A percentile compares a stretch with the other conserved stretches of the same genome.
Evolutionary conservation across 768 basidiomycete species (phyloP).

Genomic region (Auriscalpium microsporum): DNA sequence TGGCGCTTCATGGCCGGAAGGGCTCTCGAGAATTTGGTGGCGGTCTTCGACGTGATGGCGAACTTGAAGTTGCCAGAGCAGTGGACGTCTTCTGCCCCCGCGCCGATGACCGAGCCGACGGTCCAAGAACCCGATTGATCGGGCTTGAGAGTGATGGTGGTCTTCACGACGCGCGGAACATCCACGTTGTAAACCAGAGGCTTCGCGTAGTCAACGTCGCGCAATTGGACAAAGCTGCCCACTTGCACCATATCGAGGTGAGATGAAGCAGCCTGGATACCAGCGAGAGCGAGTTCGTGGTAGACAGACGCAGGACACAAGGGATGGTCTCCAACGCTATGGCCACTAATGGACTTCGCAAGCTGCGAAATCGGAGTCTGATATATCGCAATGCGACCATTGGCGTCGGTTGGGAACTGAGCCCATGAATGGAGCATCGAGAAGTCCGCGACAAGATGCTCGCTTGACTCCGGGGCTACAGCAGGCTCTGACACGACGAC

Average conservation of each 20-base stretch:
- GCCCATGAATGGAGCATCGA: constrained; percentile 33
- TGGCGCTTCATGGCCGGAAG: constrained; percentile 29
- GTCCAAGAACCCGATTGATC: constrained; percentile 34
- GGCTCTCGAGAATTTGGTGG: constrained; percentile 30
- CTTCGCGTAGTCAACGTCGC: constrained; percentile 38
- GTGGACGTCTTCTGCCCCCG: constrained; percentile 26
- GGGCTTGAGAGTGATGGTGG: constrained; percentile 30
- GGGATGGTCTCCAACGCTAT: constrained; percentile 38
- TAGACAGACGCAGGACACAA: constrained; percentile 65
- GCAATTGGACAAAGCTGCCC: constrained; percentile 33
- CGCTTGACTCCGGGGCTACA: background rate
- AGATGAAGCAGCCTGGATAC: constrained; percentile 29
- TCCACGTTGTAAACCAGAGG: constrained; percentile 42
- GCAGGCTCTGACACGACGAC: background rate
- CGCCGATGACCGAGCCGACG: constrained; percentile 32
- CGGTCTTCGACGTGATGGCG: constrained; percentile 23
- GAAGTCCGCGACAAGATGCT: constrained; percentile 16
- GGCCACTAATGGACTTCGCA: constrained; percentile 41
- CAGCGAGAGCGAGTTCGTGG: constrained; percentile 45
- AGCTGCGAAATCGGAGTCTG: constrained; percentile 43
- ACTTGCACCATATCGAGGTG: constrained; percentile 20
- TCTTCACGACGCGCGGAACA: constrained; percentile 27
- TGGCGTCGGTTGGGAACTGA: constrained; percentile 14
- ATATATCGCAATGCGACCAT: constrained; percentile 36
- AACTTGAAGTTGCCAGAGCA: constrained; percentile 36